Conservation (phyloP, 2,329 filamentous ascomycete species). For the Trichothecium sympodiale region DNA sequence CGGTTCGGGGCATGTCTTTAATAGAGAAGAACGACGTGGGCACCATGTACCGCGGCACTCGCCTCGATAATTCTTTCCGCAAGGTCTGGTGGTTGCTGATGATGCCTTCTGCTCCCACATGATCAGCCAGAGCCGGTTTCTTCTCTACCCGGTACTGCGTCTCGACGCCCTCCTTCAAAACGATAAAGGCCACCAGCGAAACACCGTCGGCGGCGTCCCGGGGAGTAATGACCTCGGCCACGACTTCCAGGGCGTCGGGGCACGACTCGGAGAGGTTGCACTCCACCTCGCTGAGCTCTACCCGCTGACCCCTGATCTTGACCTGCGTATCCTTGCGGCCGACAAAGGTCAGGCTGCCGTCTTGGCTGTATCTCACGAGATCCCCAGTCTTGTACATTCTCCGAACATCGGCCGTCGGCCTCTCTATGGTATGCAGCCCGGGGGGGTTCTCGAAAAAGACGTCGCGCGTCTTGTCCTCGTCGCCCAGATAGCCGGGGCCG, state of each 20-base stretch:
- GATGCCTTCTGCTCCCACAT: too few relatives aligned
- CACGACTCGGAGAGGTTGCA: neutral
- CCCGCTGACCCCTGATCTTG: constrained; percentile 45
- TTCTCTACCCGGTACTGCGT: too few relatives aligned
- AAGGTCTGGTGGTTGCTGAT: too few relatives aligned
- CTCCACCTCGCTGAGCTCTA: constrained; percentile 28
- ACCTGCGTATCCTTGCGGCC: constrained; percentile 46
- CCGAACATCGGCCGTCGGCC: neutral
- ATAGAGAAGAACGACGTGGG: constrained; percentile 18
- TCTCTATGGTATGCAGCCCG: constrained; percentile 1
- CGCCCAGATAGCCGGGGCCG: constrained; percentile 23
- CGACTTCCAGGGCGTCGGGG: neutral
- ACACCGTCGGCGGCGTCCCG: neutral
- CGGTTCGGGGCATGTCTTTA: constrained; percentile 6
- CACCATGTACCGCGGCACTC: constrained; percentile 24
- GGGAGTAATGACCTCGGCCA: neutral
- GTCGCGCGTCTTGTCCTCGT: neutral
- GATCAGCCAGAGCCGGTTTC: too few relatives aligned
- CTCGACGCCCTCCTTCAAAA: constrained; percentile 14
- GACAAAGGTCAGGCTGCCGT: constrained; percentile 29
- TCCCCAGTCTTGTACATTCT: constrained; percentile 34
- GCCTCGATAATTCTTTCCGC: constrained; percentile 16
- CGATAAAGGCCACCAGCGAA: constrained; percentile 1
- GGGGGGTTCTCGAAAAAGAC: constrained; percentile 3
- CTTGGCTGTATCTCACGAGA: constrained; percentile 27